phyloP scores from a whole-genome alignment of 1,139 yeast species.

The Suhomyces yuchorum region DNA sequence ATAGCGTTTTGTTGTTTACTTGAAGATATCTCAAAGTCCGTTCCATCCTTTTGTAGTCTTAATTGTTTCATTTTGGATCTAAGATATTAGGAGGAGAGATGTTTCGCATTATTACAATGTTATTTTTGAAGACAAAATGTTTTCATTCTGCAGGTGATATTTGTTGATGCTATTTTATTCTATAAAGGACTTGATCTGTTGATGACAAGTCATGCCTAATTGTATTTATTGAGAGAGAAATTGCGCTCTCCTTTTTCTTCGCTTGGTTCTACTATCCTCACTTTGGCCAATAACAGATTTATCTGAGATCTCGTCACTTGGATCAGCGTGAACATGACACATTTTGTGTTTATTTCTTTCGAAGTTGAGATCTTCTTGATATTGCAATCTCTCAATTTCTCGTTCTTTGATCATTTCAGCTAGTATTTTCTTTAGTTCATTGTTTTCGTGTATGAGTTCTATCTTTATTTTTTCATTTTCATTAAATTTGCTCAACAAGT shows the following conservation, averaged over 20 bases:
- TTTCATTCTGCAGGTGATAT: background rate
- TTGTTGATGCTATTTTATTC: background rate
- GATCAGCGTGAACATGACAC: constrained; percentile 1
- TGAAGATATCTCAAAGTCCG: background rate
- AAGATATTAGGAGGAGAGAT: background rate
- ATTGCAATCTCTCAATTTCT: constrained; percentile 17
- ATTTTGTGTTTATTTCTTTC: constrained; percentile 18
- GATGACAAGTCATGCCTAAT: constrained; percentile 1
- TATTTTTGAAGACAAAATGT: background rate
- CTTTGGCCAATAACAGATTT: background rate
- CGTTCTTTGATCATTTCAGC: constrained; percentile 31
- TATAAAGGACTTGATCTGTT: constrained; percentile 2
- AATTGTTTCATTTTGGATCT: background rate
- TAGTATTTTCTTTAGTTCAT: constrained; percentile 32
- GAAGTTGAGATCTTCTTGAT: constrained; percentile 16
- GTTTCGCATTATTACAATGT: background rate
- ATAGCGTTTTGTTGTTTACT: constrained; percentile 27
- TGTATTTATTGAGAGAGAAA: background rate
- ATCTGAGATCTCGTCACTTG: background rate
- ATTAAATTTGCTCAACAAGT: constrained; percentile 35
- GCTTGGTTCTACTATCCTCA: constrained; percentile 3
- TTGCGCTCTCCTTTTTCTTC: constrained; percentile 12
- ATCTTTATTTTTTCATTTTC: constrained; percentile 38
- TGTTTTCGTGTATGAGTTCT: constrained; percentile 38
- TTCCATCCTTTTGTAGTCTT: background rate